Percentiles rank a stretch among this genome's conserved stretches.
phyloP scores from a whole-genome alignment of 345 rosid genomes.

The Mercurialis annua region DNA sequence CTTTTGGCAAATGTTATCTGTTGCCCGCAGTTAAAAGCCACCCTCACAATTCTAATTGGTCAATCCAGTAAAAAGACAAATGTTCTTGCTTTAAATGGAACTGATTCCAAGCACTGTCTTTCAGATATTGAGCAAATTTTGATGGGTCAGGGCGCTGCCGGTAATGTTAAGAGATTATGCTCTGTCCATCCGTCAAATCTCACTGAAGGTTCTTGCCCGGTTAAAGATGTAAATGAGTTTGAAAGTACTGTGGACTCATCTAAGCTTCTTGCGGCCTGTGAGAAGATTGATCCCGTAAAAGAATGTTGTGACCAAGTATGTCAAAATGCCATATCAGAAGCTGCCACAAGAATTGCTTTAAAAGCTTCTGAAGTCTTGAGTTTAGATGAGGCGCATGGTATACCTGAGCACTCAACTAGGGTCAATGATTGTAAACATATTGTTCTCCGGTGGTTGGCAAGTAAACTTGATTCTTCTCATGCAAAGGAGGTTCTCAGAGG shows the following conservation, averaged over 20 bases:
- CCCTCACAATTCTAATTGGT: conserved; percentile 71
- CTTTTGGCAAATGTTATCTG: conserved; percentile 86
- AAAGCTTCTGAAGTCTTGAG: conserved; percentile 50
- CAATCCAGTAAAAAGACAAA: conserved; percentile 67
- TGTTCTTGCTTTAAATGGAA: conserved; percentile 61
- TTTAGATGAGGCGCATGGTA: conserved; percentile 27
- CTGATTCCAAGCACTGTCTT: conserved; percentile 66
- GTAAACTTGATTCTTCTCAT: conserved; percentile 56
- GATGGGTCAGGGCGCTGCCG: conserved; percentile 68
- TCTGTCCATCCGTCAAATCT: conserved; percentile 62
- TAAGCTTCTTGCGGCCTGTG: conserved; percentile 73
- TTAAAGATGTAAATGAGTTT: conserved; percentile 65
- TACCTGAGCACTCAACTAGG: conserved; percentile 57
- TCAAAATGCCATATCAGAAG: conserved; percentile 76
- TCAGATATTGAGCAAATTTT: conserved; percentile 80
- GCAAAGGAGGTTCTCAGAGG: conserved; percentile 81
- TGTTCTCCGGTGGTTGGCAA: conserved; percentile 81
- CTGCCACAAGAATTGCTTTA: conserved; percentile 62
- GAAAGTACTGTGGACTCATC: conserved; percentile 63
- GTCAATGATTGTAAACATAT: conserved; percentile 66
- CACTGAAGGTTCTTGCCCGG: conserved; percentile 78
- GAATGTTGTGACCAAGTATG: conserved; percentile 87
- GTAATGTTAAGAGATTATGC: conserved; percentile 54
- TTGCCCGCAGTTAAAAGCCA: conserved; percentile 90
- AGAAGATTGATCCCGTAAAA: conserved; percentile 74